phyloP scores from a whole-genome alignment of 2,329 filamentous ascomycete species.

The Phaeosphaeria sp. region DNA sequence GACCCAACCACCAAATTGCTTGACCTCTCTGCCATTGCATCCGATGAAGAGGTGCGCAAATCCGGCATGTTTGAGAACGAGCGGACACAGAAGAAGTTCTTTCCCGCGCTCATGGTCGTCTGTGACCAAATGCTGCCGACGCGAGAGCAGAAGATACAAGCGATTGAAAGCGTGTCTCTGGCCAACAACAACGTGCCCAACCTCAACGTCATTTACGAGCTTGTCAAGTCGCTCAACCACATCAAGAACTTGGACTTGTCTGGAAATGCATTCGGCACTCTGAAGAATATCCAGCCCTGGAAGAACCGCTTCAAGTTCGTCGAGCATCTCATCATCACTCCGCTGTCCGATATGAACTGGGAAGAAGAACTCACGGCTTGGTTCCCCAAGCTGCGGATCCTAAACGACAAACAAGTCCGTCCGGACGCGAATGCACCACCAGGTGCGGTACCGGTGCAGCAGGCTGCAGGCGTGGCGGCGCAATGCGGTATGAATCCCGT shows the following conservation, averaged over 20 bases:
- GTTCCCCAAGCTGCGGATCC: slow-evolving; percentile 79
- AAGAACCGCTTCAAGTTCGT: slow-evolving; percentile 78
- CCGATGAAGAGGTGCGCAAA: slow-evolving; percentile 72
- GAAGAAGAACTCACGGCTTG: slow-evolving; percentile 74
- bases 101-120: slow-evolving; percentile 88
- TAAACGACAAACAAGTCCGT: slow-evolving; percentile 78
- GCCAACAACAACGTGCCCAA: slow-evolving; percentile 79
- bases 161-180: slow-evolving; percentile 81
- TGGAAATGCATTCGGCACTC: slow-evolving; percentile 77
- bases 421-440: slow-evolving; percentile 62
- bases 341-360: slow-evolving; percentile 57
- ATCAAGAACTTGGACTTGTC: slow-evolving; percentile 83
- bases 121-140: slow-evolving; percentile 74
- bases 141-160: slow-evolving; percentile 71
- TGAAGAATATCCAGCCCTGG: slow-evolving; percentile 76
- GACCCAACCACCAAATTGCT: slow-evolving; percentile 74
- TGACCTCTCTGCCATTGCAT: slow-evolving; percentile 78
- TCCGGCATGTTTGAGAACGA: slow-evolving; percentile 78
- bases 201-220: slow-evolving; percentile 72
- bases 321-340: slow-evolving; percentile 76
- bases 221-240: slow-evolving; percentile 82
- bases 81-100: slow-evolving; percentile 81
- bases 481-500: neutral
- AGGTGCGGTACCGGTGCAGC: slow-evolving; percentile 47
- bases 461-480: slow-evolving; percentile 20